These are phyloP conservation scores for Colletotrichum sp. DNA, from an alignment of 2,329 filamentous ascomycete genomes.

Conservation along the genomic window DNA sequence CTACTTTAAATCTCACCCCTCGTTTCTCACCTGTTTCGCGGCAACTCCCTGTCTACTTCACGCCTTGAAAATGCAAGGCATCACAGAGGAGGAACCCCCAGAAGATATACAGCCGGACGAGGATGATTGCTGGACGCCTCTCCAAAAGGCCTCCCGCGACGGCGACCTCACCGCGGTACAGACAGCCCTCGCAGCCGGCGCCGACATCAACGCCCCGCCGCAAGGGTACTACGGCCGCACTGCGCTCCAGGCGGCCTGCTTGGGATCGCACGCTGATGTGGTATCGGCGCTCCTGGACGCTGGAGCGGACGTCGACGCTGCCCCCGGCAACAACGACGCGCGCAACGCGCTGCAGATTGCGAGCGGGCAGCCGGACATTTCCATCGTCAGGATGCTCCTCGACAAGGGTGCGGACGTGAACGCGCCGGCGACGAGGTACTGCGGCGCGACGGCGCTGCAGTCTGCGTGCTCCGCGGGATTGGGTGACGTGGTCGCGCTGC, in stretches of 20 bases:
- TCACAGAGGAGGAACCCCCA: background rate
- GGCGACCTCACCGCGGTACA: constrained; percentile 32
- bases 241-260: constrained; percentile 40
- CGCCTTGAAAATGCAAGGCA: background rate
- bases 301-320: constrained; percentile 37
- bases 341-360: constrained; percentile 43
- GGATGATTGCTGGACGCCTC: constrained; percentile 37
- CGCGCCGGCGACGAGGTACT: constrained; percentile 32
- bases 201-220: constrained; percentile 36
- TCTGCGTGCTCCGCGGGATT: constrained; percentile 35
- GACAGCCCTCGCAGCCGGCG: constrained; percentile 28
- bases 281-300: constrained; percentile 31
- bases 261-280: constrained; percentile 28
- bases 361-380: constrained; percentile 30
- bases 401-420: constrained; percentile 33
- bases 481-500: constrained; percentile 24
- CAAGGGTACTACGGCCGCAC: constrained; percentile 39
- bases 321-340: constrained; percentile 36
- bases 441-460: constrained; percentile 43
- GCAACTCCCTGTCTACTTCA: background rate
- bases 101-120: constrained; percentile 10
- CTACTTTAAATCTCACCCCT: background rate
- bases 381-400: constrained; percentile 32
- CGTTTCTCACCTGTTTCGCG: background rate
- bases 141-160: constrained; percentile 36